Conservation (phyloP, 176 grass and related monocot genomes). For the Canna indica region DNA sequence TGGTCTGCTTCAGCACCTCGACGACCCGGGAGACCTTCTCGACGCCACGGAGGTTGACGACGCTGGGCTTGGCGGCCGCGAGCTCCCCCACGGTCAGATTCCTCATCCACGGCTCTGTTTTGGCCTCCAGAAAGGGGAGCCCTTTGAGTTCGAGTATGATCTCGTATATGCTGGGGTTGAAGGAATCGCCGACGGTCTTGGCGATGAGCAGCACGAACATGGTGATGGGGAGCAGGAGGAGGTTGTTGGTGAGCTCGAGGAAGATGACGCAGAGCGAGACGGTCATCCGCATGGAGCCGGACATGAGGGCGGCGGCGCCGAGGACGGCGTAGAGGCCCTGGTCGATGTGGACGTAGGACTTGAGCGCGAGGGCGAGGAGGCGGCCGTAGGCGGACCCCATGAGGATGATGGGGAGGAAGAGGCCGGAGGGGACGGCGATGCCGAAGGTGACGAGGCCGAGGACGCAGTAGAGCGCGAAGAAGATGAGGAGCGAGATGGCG, state of each 20-base stretch:
- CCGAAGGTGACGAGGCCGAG: constrained; percentile 91
- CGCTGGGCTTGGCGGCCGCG: constrained; percentile 38
- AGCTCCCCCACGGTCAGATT: constrained; percentile 74
- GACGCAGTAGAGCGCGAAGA: constrained; percentile 68
- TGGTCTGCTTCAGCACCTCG: constrained; percentile 32
- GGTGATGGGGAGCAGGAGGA: constrained; percentile 72
- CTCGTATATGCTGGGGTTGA: constrained; percentile 98
- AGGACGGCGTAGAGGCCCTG: constrained; percentile 87
- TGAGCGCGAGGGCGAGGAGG: constrained; percentile 38
- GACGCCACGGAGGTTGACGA: constrained; percentile 44
- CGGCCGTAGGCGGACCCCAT: constrained; percentile 93
- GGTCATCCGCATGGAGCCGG: constrained; percentile 91
- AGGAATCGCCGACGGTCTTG: constrained; percentile 66
- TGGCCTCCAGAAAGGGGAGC: constrained; percentile 67
- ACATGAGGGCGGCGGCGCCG: constrained; percentile 82
- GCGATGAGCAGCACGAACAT: constrained; percentile 97
- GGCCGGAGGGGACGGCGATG: constrained; percentile 82
- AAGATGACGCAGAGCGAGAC: constrained; percentile 93
- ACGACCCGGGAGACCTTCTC: constrained; percentile 59
- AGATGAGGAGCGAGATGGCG: constrained; percentile 61
- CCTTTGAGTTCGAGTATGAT: constrained; percentile 96
- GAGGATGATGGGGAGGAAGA: constrained; percentile 98
- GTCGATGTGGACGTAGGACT: constrained; percentile 35
- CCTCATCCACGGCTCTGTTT: constrained; percentile 90
- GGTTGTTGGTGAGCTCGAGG: constrained; percentile 94